These are phyloP conservation scores for Plasmodium coatneyi DNA, from an alignment of 169 alveolate species.

Conservation along the genomic window DNA sequence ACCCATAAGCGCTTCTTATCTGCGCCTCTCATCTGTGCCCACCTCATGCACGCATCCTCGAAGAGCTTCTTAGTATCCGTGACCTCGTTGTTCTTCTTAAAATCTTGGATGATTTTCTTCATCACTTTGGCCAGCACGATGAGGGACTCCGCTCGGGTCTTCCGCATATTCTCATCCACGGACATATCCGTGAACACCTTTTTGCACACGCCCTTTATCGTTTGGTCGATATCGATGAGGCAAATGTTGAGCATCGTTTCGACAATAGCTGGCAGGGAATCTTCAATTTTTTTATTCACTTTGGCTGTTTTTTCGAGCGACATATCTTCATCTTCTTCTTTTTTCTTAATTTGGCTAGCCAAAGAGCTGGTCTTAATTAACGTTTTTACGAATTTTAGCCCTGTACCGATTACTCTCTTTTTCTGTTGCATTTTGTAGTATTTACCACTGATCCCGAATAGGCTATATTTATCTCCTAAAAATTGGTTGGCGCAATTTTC, in stretches of 20 bases:
- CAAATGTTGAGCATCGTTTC: conserved; percentile 91
- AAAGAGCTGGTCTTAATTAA: conserved; percentile 86
- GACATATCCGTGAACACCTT: conserved; percentile 90
- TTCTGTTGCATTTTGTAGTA: conserved; percentile 88
- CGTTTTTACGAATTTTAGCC: conserved; percentile 85
- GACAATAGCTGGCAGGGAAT: conserved; percentile 87
- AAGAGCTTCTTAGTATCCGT: conserved; percentile 68
- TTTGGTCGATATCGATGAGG: conserved; percentile 90
- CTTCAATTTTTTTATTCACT: conserved; percentile 85
- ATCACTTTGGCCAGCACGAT: conserved; percentile 87
- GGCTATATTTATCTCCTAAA: conserved; percentile 88
- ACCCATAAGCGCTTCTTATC: background rate
- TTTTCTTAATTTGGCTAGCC: conserved; percentile 79
- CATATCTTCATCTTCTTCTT: conserved; percentile 77
- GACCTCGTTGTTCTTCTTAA: conserved; percentile 44
- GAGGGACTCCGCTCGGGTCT: conserved; percentile 90
- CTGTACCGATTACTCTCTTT: conserved; percentile 84
- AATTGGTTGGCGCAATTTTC: conserved; percentile 90
- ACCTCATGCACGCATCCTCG: conserved; percentile 74
- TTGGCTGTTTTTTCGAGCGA: conserved; percentile 79
- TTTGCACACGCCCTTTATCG: conserved; percentile 89
- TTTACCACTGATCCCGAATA: conserved; percentile 89
- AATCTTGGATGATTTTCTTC: conserved; percentile 78
- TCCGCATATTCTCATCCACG: conserved; percentile 86
- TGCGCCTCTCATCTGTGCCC: background rate